A percentile compares a stretch with the other conserved stretches of the same genome.
These are phyloP conservation scores for Discostella stelligeroides DNA, from an alignment of 108 stramenopile species.

Conservation along the genomic window DNA sequence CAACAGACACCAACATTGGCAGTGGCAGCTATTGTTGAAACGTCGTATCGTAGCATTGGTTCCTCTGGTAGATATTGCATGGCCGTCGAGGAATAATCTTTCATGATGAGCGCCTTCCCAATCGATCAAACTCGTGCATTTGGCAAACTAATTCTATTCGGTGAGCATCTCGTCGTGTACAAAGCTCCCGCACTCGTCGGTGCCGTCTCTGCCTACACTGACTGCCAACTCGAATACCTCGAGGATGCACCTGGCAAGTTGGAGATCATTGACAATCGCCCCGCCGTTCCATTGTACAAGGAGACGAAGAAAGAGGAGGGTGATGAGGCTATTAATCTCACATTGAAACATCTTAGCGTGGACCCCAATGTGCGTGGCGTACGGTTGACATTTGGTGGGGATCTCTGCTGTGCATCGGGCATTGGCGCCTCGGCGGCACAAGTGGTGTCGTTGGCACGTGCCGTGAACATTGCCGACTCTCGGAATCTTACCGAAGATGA, in stretches of 20 bases:
- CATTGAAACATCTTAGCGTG: constrained; percentile 71
- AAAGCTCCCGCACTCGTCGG: constrained; percentile 86
- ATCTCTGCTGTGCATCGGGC: constrained; percentile 77
- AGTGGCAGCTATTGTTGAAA: no score
- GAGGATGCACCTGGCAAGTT: constrained; percentile 48
- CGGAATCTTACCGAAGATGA: constrained; percentile 71
- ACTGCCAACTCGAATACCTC: constrained; percentile 61
- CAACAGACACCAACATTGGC: no score
- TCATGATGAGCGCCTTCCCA: constrained; percentile 38
- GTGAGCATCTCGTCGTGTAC: constrained; percentile 92
- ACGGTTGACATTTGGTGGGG: constrained; percentile 79
- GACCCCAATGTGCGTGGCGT: constrained; percentile 51
- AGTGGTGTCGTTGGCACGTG: constrained; percentile 80
- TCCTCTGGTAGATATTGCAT: no score
- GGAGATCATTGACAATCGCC: constrained; percentile 79
- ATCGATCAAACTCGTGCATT: constrained; percentile 65
- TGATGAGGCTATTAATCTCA: constrained; percentile 68
- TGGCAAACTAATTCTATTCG: constrained; percentile 88
- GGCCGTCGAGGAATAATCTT: neutral
- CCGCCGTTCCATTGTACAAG: constrained; percentile 87
- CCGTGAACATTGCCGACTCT: constrained; percentile 60
- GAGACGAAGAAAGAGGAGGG: constrained; percentile 82
- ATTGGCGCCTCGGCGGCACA: constrained; percentile 88
- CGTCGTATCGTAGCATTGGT: no score
- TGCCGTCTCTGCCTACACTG: constrained; percentile 84